A percentile compares a stretch with the other conserved stretches of the same genome.
Conservation (phyloP, 1,284 basidiomycete species). For the Chalciporus sp. region DNA sequence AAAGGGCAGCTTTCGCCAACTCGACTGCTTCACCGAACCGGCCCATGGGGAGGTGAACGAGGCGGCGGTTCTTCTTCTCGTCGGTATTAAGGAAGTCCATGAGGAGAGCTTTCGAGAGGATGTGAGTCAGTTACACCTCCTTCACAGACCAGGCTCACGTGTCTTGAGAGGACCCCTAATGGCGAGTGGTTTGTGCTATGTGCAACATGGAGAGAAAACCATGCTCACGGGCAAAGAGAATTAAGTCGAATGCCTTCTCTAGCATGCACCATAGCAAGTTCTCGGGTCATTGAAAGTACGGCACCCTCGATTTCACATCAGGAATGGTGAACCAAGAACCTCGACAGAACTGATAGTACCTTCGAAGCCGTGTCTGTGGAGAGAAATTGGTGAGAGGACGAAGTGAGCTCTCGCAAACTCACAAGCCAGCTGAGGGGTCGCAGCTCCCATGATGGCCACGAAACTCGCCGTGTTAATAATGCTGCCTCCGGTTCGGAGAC, state of each 20-base stretch:
- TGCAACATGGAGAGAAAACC: neutral
- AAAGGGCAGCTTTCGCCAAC: constrained; percentile 88
- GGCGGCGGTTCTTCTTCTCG: constrained; percentile 89
- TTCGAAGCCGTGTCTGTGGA: constrained; percentile 81
- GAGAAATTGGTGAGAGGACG: constrained; percentile 4
- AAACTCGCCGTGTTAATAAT: constrained; percentile 98
- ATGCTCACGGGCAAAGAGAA: constrained; percentile 88
- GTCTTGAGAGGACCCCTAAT: constrained; percentile 88
- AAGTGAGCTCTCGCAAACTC: constrained; percentile 28
- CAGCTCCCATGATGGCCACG: constrained; percentile 91
- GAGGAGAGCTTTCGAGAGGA: constrained; percentile 64
- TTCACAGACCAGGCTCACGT: constrained; percentile 50
- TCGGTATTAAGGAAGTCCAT: constrained; percentile 99
- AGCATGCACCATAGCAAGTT: constrained; percentile 96
- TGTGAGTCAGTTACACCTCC: constrained; percentile 1
- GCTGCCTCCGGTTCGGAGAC: constrained; percentile 83
- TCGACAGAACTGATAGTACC: constrained; percentile 40
- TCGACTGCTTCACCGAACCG: constrained; percentile 96
- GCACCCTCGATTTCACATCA: constrained; percentile 64
- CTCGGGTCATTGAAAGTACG: constrained; percentile 97
- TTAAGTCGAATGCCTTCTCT: constrained; percentile 95
- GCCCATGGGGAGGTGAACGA: constrained; percentile 95
- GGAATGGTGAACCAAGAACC: constrained; percentile 1
- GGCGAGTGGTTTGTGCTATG: constrained; percentile 8
- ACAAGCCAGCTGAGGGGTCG: constrained; percentile 96